These are phyloP conservation scores for Crithidia mellificae DNA, from an alignment of 208 protist genomes.

Conservation along the genomic window DNA sequence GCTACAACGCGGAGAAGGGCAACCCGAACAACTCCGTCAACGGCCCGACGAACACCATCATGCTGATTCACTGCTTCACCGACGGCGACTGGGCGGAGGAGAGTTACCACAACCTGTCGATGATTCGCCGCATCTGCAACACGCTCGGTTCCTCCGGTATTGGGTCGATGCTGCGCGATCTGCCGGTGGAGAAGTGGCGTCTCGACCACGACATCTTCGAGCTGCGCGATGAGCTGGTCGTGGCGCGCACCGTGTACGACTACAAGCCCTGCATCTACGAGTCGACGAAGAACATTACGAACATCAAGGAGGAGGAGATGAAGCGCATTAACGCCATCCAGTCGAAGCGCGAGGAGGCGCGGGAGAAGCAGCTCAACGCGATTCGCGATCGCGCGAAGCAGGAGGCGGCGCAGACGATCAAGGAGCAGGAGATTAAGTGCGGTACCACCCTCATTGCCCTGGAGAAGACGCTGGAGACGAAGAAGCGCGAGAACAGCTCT, in stretches of 20 bases:
- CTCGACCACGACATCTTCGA: conserved; percentile 89
- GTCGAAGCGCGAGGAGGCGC: conserved; percentile 71
- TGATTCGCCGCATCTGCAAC: conserved; percentile 82
- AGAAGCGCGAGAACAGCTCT: conserved; percentile 78
- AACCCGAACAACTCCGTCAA: conserved; percentile 73
- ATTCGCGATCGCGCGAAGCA: conserved; percentile 74
- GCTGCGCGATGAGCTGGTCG: conserved; percentile 84
- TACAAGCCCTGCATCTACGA: conserved; percentile 92
- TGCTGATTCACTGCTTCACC: conserved; percentile 86
- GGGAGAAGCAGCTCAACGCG: conserved; percentile 69
- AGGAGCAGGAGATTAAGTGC: conserved; percentile 76
- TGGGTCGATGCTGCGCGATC: conserved; percentile 85
- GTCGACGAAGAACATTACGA: conserved; percentile 71
- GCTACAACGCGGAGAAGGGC: conserved; percentile 90
- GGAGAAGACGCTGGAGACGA: conserved; percentile 72
- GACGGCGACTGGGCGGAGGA: conserved; percentile 86
- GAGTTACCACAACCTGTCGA: conserved; percentile 84
- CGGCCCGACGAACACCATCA: conserved; percentile 70
- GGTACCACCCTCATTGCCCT: conserved; percentile 77
- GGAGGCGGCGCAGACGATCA: conserved; percentile 73
- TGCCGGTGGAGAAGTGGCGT: conserved; percentile 90
- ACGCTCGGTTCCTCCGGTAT: conserved; percentile 80
- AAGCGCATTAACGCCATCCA: conserved; percentile 81
- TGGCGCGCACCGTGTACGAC: conserved; percentile 87
- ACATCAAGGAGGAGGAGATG: conserved; percentile 90